Base-by-base conservation (phyloP, 2,329 filamentous ascomycete species). In the Paramyrothecium roridum region DNA sequence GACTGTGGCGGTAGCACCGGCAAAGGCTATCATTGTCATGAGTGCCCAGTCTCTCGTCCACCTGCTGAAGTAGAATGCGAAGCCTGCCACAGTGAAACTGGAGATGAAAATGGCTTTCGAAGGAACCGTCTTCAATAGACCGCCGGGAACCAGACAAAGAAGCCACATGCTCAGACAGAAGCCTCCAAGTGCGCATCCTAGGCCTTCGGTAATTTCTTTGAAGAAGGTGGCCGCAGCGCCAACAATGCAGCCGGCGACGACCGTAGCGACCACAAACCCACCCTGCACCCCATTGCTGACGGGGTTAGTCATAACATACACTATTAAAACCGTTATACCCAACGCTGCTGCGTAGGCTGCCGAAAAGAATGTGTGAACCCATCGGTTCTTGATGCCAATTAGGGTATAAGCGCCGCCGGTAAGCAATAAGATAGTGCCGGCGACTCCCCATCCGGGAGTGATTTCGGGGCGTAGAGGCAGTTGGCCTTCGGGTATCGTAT, bases 91-190 rank as follows among this genome's bases (percentile, higher is more conserved):
- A 6, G 87, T 87, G 61, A 97, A 87, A 26, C 80, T 83, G 6
- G 84, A 80, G 59, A 97, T 93, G 62, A 98, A 88, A 21, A 89
- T 86, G 11, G 84, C 82, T 67, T 87, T 92, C 3, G 85, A 80
- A 17, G 79, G 76, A 1, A 79, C 79, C 2, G 80, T 78, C 4
- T 78, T 76, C 45, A 97, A 77, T 34, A 96, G 76, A 1, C 93
- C 92, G 8, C 91, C 93, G 0, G 86, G 79, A 54, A 85, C 87
- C 47, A 97, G 73, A 22, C 87, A 87, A 48, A 97, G 79, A 52
- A 98, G 79, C 93, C 93, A 98, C 92, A 96, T 96, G 67, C 87
- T 86, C 8, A 95, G 68, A 60, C 87, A 91, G 69, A 95, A 96
- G 1, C 92, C 92, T 23, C 91, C 92, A 0, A 96, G 77, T n/a